Evolutionary conservation across 345 rosid species (phyloP), one percentile per base, ranked within the genome.

Genomic region (Limnanthes douglasii): DNA sequence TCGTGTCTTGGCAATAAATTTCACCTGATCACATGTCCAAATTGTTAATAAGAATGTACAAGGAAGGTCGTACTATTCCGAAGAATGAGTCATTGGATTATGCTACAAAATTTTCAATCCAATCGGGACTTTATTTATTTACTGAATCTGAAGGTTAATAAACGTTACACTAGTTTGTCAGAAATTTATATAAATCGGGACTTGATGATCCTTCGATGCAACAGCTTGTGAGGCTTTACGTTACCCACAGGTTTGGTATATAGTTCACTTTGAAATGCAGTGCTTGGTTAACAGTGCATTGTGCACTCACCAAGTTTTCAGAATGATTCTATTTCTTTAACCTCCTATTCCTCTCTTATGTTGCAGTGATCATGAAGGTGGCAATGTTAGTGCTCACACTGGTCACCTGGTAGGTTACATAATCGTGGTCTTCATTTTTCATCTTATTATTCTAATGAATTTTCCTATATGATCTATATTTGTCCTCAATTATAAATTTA

Each of bases 311-410:
- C 5, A 5, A 33, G 8, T 16, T 34, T 9, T 8, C 8, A 15
- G 10, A 34, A 34, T 18, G 4, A 17, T 19, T 31, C 9, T 13
- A 8, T 19, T 37, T 21, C 34, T 37, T 45, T 31, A 39, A 14
- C 38, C 39, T 11, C 13, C 21, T 18, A 8, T 32, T 7, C 5
- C 10, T 6, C 23, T 18, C 16, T 11, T 21, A 16, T 45, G 34
- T 36, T 66, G 45, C 72, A 90, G 98, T 70, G 98, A 90, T 50
- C 98, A 84, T 34, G 98, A 90, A 71, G 98, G 98, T 40, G 96
- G 98, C 34, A 90, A 84, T 61, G 96, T 84, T 53, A 90, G 98
- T 43, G 98, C 98, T 45, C 98, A 90, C 72, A 77, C 98, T 31
- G 98, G 94, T 45, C 98, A 84, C 59, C 70, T 84, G 58, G 96